Conservation (phyloP, 169 alveolate species). For the Pseudocohnilembus persalinus region DNA sequence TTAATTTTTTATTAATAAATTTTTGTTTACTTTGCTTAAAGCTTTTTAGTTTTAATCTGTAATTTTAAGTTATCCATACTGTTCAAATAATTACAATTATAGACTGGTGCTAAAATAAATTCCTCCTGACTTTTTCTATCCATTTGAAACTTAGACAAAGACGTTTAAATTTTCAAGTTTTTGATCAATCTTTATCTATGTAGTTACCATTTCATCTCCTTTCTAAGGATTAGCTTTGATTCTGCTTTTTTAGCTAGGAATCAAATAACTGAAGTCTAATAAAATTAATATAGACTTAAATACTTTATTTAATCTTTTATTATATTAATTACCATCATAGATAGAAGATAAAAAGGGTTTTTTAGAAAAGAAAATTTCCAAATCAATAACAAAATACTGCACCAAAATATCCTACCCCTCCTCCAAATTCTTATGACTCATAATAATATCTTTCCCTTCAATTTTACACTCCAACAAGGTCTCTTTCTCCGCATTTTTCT, state of each 20-base stretch:
- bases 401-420: slow-evolving; percentile 17
- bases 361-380: slow-evolving; percentile 72
- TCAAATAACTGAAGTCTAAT: slow-evolving; percentile 65
- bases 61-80: slow-evolving; percentile 74
- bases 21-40: slow-evolving; percentile 1
- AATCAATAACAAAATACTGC: slow-evolving; percentile 66
- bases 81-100: slow-evolving; percentile 59
- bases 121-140: slow-evolving; percentile 54
- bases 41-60: slow-evolving; percentile 60
- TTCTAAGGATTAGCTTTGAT: slow-evolving; percentile 25
- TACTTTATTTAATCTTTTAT: too few species aligned
- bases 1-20: not conserved
- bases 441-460: slow-evolving; percentile 26
- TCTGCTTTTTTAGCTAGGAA: slow-evolving; percentile 32
- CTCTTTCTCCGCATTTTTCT: slow-evolving; percentile 45
- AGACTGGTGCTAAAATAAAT: slow-evolving; percentile 66
- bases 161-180: slow-evolving; percentile 56
- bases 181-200: slow-evolving; percentile 56
- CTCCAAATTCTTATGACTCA: slow-evolving; percentile 24
- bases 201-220: slow-evolving; percentile 29
- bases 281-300: too few species aligned
- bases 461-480: slow-evolving; percentile 2
- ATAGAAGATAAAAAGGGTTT: slow-evolving; percentile 69
- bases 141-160: slow-evolving; percentile 68
- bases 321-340: too few species aligned